Percentiles rank a stretch among this genome's conserved stretches.
phyloP scores from a whole-genome alignment of 306 rosid species.

The Dicorynia guianensis region DNA sequence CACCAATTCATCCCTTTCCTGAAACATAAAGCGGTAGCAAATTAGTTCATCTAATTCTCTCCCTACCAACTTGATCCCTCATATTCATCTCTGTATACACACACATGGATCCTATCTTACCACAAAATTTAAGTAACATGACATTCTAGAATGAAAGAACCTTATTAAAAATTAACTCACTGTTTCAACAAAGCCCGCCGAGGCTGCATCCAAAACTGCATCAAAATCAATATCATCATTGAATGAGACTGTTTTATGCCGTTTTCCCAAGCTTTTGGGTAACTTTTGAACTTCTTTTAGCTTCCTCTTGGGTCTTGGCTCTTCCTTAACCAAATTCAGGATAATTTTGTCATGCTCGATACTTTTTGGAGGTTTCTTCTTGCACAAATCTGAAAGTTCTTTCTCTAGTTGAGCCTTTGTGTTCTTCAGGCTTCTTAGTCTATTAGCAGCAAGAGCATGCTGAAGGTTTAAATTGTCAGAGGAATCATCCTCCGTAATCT shows the following conservation, averaged over 20 bases:
- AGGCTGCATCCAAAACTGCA: conserved; percentile 90
- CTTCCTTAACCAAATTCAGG: conserved; percentile 72
- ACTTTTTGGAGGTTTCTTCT: conserved; percentile 45
- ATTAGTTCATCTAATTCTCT: conserved; percentile 46
- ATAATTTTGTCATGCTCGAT: conserved; percentile 44
- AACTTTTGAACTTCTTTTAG: conserved; percentile 52
- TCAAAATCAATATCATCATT: conserved; percentile 87
- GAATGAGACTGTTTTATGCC: conserved; percentile 68
- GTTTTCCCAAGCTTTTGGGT: conserved; percentile 51
- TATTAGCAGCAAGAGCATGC: conserved; percentile 76
- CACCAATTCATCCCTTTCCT: conserved; percentile 96
- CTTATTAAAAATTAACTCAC: conserved; percentile 59
- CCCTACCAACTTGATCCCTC: conserved; percentile 21
- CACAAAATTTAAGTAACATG: conserved; percentile 10
- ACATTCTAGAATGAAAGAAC: conserved; percentile 6
- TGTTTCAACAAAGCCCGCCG: conserved; percentile 92
- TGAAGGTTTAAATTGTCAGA: conserved; percentile 57
- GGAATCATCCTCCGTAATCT: conserved; percentile 46
- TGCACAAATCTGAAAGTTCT: conserved; percentile 60
- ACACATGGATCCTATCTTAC: neutral
- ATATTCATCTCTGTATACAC: conserved; percentile 10
- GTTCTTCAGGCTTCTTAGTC: conserved; percentile 73
- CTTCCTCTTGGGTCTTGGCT: conserved; percentile 69
- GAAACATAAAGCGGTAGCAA: conserved; percentile 38
- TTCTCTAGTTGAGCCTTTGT: conserved; percentile 72